phyloP scores from a whole-genome alignment of 2,329 filamentous ascomycete genomes.

The Colletotrichum chlorophyti region DNA sequence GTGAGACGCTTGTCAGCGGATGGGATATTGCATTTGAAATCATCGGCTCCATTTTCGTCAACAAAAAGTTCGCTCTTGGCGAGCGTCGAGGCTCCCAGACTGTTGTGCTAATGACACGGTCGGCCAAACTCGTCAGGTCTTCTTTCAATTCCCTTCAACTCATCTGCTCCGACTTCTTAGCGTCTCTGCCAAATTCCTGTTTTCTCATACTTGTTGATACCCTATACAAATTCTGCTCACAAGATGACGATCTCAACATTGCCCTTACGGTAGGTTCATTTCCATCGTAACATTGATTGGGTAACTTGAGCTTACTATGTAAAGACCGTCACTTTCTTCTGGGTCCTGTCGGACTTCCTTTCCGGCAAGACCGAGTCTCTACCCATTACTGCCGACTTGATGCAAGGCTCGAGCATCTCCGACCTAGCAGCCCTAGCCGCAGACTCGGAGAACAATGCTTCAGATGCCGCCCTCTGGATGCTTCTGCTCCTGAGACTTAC shows the following conservation, averaged over 20 bases:
- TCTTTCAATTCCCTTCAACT: conserved; percentile 91
- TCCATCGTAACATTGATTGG: conserved; percentile 8
- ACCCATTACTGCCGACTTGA: conserved; percentile 63
- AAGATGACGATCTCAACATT: conserved; percentile 93
- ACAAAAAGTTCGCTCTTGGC: conserved; percentile 42
- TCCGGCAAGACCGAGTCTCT: conserved; percentile 65
- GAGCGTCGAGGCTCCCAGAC: conserved; percentile 37
- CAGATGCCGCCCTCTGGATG: conserved; percentile 80
- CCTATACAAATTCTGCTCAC: conserved; percentile 86
- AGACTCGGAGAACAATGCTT: conserved; percentile 63
- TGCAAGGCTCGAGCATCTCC: conserved; percentile 53
- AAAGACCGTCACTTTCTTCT: conserved; percentile 91
- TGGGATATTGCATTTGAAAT: conserved; percentile 90
- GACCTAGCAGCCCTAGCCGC: conserved; percentile 66
- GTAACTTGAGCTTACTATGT: conserved; percentile 28
- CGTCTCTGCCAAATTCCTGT: conserved; percentile 73
- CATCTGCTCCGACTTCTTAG: conserved; percentile 92
- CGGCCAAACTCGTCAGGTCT: conserved; percentile 79
- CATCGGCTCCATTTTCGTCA: conserved; percentile 80
- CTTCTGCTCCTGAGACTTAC: conserved; percentile 75
- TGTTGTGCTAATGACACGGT: conserved; percentile 58
- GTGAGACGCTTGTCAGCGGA: conserved; percentile 80
- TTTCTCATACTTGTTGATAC: conserved; percentile 84
- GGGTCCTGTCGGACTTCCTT: conserved; percentile 91
- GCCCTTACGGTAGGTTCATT: conserved; percentile 78